Percentiles rank a stretch among this genome's conserved stretches.
Conservation (phyloP, 225 moss, liverwort and hornwort genomes). For the Lunularia cruciata region DNA sequence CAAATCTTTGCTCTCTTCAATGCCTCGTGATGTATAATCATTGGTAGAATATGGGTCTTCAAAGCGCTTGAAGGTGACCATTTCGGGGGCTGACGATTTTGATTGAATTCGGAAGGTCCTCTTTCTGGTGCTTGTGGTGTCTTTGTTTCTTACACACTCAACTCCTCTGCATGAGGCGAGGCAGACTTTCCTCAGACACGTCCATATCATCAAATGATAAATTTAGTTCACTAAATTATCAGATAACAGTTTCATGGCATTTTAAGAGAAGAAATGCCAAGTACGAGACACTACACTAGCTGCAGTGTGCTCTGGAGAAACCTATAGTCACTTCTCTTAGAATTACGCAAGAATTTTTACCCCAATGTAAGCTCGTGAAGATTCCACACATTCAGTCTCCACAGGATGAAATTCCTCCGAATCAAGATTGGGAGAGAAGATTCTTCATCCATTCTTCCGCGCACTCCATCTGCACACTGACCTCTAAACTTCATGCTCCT, state of each 20-base stretch:
- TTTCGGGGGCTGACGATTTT: neutral
- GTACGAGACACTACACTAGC: neutral
- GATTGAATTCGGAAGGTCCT: neutral
- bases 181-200: neutral
- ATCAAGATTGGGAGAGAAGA: neutral
- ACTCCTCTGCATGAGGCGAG: neutral
- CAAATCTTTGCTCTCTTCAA: slow-evolving; percentile 12
- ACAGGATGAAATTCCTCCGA: neutral
- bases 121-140: no score
- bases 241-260: neutral
- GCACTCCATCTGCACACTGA: neutral
- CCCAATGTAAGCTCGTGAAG: neutral
- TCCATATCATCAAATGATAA: no score
- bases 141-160: neutral
- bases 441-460: neutral
- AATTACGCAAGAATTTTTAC: neutral
- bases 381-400: neutral
- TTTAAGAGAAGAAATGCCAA: neutral
- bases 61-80: neutral
- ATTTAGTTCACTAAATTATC: neutral
- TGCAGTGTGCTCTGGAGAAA: neutral
- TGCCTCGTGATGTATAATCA: neutral
- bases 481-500: neutral
- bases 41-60: neutral
- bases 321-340: neutral